Evolutionary conservation across 2,329 filamentous ascomycete genomes (phyloP).

Genomic region (Talaromyces sp.): DNA sequence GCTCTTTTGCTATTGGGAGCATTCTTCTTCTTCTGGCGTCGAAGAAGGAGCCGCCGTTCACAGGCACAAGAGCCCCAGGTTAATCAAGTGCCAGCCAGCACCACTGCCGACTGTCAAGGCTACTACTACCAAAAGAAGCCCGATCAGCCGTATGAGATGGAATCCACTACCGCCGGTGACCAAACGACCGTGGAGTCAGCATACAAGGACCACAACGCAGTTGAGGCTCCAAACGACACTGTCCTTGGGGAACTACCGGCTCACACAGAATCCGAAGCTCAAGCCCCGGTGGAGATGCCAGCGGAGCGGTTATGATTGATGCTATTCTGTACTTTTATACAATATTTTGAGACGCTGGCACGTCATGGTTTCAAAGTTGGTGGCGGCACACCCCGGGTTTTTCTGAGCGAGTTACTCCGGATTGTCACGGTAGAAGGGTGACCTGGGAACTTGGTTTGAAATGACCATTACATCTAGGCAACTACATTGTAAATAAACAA

Average conservation of each 20-base stretch:
- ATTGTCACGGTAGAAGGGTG: too few species aligned
- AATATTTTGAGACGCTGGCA: not conserved
- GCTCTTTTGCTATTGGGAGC: not conserved
- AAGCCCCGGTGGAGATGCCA: not conserved
- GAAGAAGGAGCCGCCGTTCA: not conserved
- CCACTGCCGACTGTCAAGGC: not conserved
- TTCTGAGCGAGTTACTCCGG: too few species aligned
- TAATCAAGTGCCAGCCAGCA: not conserved
- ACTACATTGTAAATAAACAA: not conserved
- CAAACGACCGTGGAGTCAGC: not conserved
- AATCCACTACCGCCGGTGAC: not conserved
- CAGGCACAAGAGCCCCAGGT: not conserved
- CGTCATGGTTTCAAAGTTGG: too few species aligned
- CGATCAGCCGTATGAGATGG: not conserved
- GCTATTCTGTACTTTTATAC: not conserved
- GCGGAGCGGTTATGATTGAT: not conserved
- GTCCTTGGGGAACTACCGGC: not conserved
- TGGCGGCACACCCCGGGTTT: too few species aligned
- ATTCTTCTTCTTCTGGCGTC: not conserved
- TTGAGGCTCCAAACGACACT: not conserved
- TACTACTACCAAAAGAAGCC: not conserved
- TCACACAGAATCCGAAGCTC: not conserved
- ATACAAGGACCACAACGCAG: not conserved
- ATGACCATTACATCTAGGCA: too few species aligned
- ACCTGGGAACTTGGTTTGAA: too few species aligned